Evolutionary conservation across 805 yeast genomes (phyloP).

Genomic region (Diddensiella santjacobensis): DNA sequence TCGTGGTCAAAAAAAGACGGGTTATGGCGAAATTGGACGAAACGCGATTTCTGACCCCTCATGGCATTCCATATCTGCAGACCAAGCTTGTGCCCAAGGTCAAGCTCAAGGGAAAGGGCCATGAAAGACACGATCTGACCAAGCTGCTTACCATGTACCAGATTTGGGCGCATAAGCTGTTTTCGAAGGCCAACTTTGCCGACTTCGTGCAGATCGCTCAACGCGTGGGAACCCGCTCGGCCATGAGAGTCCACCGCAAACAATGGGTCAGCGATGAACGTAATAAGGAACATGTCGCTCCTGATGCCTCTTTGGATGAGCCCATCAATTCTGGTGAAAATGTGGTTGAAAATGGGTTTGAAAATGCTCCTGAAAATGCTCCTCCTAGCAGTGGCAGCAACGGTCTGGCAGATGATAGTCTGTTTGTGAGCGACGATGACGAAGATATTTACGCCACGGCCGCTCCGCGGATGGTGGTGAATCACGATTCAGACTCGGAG

Average conservation of each 20-base stretch:
- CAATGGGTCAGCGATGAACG: constrained; percentile 29
- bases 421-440: constrained; percentile 10
- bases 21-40: constrained; percentile 48
- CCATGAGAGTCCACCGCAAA: constrained; percentile 13
- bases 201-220: constrained; percentile 60
- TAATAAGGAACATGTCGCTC: constrained; percentile 34
- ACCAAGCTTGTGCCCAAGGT: constrained; percentile 27
- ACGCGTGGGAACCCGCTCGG: constrained; percentile 22
- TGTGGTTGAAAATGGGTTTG: neutral
- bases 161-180: constrained; percentile 71
- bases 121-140: constrained; percentile 48
- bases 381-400: neutral
- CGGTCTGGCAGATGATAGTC: neutral
- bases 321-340: neutral
- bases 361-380: neutral
- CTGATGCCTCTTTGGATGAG: neutral
- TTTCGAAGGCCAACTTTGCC: constrained; percentile 73
- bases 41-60: constrained; percentile 45
- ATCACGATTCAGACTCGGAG: neutral
- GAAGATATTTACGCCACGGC: neutral
- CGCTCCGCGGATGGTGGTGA: neutral
- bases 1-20: constrained; percentile 29
- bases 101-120: constrained; percentile 38
- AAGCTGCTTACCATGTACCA: constrained; percentile 56
- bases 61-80: constrained; percentile 57